Evolutionary conservation across 805 yeast genomes (phyloP).

Genomic region (Yamadazyma scolyti): DNA sequence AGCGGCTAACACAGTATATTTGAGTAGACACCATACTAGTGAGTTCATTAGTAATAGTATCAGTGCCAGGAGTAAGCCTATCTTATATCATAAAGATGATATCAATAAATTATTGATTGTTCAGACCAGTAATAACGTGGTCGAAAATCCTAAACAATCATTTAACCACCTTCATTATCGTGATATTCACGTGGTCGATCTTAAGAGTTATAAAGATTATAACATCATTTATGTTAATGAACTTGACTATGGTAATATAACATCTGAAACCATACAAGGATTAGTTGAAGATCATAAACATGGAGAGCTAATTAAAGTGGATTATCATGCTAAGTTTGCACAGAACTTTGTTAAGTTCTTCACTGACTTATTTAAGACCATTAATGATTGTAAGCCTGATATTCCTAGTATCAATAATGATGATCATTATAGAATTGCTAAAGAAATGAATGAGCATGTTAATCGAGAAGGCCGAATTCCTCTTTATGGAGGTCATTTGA

Average conservation of each 20-base stretch:
- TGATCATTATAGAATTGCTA: slow-evolving; percentile 21
- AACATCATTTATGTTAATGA: slow-evolving; percentile 7
- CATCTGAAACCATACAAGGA: background rate
- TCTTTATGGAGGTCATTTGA: slow-evolving; percentile 30
- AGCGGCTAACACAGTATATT: slow-evolving; percentile 1
- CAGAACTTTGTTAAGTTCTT: slow-evolving; percentile 14
- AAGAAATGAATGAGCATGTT: slow-evolving; percentile 14
- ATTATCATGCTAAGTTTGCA: slow-evolving; percentile 8
- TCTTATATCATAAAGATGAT: slow-evolving; percentile 10
- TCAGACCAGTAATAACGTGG: too few species aligned
- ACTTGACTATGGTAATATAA: slow-evolving; percentile 8
- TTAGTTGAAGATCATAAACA: slow-evolving; percentile 1
- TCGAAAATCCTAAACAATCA: too few species aligned
- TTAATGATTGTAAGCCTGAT: slow-evolving; percentile 20
- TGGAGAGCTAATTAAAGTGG: slow-evolving; percentile 5
- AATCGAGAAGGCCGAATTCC: slow-evolving; percentile 24
- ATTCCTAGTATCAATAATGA: slow-evolving; percentile 20
- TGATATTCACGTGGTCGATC: background rate
- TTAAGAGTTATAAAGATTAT: background rate
- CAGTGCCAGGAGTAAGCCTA: too few species aligned
- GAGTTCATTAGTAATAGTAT: too few species aligned
- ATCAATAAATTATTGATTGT: slow-evolving; percentile 5
- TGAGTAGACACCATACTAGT: too few species aligned
- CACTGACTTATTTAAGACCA: slow-evolving; percentile 12
- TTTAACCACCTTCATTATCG: too few species aligned